Percentiles rank a stretch among this genome's conserved stretches.
Evolutionary conservation across 106 monocot genomes (phyloP).

Genomic region (Agapanthus africanus): DNA sequence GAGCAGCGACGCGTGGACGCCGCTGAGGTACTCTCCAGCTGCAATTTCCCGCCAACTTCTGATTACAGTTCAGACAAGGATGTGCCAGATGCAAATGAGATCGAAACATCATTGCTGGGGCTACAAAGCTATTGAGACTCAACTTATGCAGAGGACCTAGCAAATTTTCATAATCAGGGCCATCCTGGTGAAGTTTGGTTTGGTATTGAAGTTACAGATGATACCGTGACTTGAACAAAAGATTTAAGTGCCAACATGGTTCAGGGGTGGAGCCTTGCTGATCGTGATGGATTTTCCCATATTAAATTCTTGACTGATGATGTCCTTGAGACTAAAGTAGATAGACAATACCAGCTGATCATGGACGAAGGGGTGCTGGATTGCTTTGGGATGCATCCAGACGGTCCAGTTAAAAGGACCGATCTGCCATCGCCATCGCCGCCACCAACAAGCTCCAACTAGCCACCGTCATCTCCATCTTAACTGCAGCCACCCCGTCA

Average conservation of each 20-base stretch:
- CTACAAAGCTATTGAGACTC: conserved; percentile 67
- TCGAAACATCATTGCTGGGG: conserved; percentile 57
- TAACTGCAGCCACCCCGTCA: too few relatives aligned
- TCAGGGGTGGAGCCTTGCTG: conserved; percentile 42
- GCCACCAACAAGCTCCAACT: too few relatives aligned
- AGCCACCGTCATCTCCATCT: too few relatives aligned
- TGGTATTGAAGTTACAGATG: conserved; percentile 64
- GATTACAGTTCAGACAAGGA: conserved; percentile 97
- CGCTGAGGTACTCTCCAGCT: conserved; percentile 50
- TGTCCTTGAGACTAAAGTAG: conserved; percentile 63
- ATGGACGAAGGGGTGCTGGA: conserved; percentile 74
- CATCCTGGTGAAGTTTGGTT: conserved; percentile 80
- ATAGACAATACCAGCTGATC: conserved; percentile 53
- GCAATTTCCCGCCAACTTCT: conserved; percentile 43
- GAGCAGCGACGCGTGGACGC: conserved; percentile 77
- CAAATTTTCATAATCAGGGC: conserved; percentile 69
- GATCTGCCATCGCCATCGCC: too few relatives aligned
- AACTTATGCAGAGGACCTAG: conserved; percentile 71
- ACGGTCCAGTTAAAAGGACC: conserved; percentile 64
- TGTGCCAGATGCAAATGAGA: conserved; percentile 60
- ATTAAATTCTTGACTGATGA: conserved; percentile 84
- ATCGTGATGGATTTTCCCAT: conserved; percentile 52
- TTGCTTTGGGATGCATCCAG: conserved; percentile 66
- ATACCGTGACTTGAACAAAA: conserved; percentile 54
- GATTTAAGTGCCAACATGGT: conserved; percentile 38